phyloP scores from a whole-genome alignment of 2,329 filamentous ascomycete genomes.

The Verticillium longisporum region DNA sequence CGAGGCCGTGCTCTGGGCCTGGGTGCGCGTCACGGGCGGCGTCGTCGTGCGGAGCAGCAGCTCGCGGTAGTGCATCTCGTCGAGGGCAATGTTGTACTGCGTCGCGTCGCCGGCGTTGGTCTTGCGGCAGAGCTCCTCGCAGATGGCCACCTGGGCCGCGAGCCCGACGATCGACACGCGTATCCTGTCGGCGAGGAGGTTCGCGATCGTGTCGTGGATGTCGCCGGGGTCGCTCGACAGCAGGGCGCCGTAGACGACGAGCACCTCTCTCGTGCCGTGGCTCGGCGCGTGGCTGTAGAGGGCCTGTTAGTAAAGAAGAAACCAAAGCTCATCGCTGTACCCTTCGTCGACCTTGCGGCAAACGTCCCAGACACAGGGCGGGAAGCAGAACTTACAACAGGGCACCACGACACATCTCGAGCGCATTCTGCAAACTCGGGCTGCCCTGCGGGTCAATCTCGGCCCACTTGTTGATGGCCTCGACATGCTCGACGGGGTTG shows the following conservation, averaged over 20 bases:
- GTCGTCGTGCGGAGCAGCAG: slow-evolving; percentile 85
- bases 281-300: slow-evolving; percentile 69
- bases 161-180: slow-evolving; percentile 85
- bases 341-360: too few species aligned
- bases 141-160: slow-evolving; percentile 86
- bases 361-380: too few species aligned
- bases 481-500: slow-evolving; percentile 83
- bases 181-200: slow-evolving; percentile 75
- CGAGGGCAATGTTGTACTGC: slow-evolving; percentile 76
- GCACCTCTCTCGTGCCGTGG: slow-evolving; percentile 87
- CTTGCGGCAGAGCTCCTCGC: slow-evolving; percentile 76
- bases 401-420: slow-evolving; percentile 89
- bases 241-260: slow-evolving; percentile 86
- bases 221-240: slow-evolving; percentile 89
- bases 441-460: slow-evolving; percentile 64
- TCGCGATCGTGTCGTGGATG: slow-evolving; percentile 81
- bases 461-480: slow-evolving; percentile 62
- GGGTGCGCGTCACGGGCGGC: slow-evolving; percentile 71
- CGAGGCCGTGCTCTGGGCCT: slow-evolving; percentile 50
- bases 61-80: slow-evolving; percentile 72
- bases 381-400: slow-evolving; percentile 58
- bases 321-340: too few species aligned
- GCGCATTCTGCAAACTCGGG: slow-evolving; percentile 83
- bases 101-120: slow-evolving; percentile 77
- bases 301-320: neutral